Base-by-base conservation (phyloP, 805 yeast genomes). In the Yarrowia sp. region DNA sequence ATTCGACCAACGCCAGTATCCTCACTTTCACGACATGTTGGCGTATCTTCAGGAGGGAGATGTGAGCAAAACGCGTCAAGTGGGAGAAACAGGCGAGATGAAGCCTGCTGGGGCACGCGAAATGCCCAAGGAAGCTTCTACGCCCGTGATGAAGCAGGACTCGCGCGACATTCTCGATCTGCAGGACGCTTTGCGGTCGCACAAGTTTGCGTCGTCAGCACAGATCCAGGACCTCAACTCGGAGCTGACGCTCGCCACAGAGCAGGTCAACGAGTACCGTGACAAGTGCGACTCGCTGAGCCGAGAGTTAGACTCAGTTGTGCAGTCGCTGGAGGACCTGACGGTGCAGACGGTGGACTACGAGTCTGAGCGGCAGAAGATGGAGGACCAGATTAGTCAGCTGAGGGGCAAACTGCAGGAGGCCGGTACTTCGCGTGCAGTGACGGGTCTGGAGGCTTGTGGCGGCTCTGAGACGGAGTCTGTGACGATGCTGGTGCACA, bases 291-390 rank as follows among this genome's bases (percentile, higher is more conserved):
- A 71, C 14, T 63, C 69, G 8, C 68, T 73, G 59, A 68, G 72
- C 12, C 21, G 29, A 2, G 75, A 74, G 66, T 67, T 74, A n/a
- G 70, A 66, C 36, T 56, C 66, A 0, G 72, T 71, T 32, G 70
- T 73, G 6, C 63, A 51, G 46, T 66, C 72, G 10, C 67, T 74
- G 13, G 77, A 74, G 39, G 76, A 74, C 29, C 70, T 74, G 27
- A 74, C 77, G n/a, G 63, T 68, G 18, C 68, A 74, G 60, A 71
- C 77, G 1, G 75, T 74, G 19, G 72, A 68, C 49, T 70, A 71
- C 46, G 77, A 74, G 51, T 62, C 71, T 24, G 73, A 72, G 53
- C 67, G 73, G 4, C 61, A 63, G 16, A 63, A 65, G 25, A 66
- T 73, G 31, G 74, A 73, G 38, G 36, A 60, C 6, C 66, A 64